Evolutionary conservation across 345 rosid genomes (phyloP).

Genomic region (Reutealis trisperma): DNA sequence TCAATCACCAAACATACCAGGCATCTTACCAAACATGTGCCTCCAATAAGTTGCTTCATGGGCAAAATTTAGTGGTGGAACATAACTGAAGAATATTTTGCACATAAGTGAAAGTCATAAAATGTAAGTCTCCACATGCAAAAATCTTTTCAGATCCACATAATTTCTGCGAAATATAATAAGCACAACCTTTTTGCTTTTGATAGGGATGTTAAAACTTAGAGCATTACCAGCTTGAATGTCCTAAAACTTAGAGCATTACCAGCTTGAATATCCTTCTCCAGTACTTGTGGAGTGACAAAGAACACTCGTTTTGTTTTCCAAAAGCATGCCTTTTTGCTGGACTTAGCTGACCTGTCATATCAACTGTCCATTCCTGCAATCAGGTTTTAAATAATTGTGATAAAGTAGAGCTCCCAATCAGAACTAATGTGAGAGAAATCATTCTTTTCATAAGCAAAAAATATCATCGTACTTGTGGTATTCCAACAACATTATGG

Average conservation of each 20-base stretch:
- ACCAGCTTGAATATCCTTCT: slow-evolving; percentile 97
- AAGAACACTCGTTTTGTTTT: slow-evolving; percentile 88
- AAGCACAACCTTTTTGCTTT: not conserved
- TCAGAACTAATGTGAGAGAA: slow-evolving; percentile 8
- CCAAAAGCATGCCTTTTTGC: slow-evolving; percentile 75
- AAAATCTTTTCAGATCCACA: slow-evolving; percentile 2
- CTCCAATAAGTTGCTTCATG: slow-evolving; percentile 38
- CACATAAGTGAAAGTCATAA: not conserved
- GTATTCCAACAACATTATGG: slow-evolving; percentile 91
- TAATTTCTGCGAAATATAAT: not conserved
- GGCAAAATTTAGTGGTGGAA: slow-evolving; percentile 20
- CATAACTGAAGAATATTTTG: not conserved
- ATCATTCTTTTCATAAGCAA: not conserved
- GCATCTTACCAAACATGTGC: slow-evolving; percentile 69
- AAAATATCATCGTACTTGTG: slow-evolving; percentile 64
- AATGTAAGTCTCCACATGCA: not conserved
- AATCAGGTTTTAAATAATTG: slow-evolving; percentile 36
- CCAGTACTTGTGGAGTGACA: slow-evolving; percentile 97
- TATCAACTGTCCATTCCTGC: slow-evolving; percentile 95
- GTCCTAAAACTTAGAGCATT: no score
- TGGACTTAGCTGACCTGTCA: slow-evolving; percentile 91
- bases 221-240: no score
- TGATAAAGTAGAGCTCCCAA: slow-evolving; percentile 8
- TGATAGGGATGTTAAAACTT: slow-evolving; percentile 5
- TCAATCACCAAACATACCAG: slow-evolving; percentile 92